phyloP scores from a whole-genome alignment of 108 stramenopile species.

The Fragilaria crotonensis region DNA sequence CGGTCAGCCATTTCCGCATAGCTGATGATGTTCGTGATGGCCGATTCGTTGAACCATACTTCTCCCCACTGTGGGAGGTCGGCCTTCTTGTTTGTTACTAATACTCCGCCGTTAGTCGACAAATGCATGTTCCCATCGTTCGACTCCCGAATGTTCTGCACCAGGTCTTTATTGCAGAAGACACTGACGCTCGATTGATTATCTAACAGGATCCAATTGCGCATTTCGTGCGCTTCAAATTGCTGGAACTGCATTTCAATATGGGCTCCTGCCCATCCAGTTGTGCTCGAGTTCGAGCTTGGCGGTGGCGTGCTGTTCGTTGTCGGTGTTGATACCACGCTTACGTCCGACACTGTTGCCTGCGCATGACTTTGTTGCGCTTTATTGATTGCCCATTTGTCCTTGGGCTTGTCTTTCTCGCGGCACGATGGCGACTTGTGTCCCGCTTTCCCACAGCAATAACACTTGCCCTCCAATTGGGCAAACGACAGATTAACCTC shows the following conservation, averaged over 20 bases:
- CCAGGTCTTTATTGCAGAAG: conserved; percentile 15
- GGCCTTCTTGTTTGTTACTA: conserved; percentile 1
- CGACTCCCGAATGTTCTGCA: conserved; percentile 6
- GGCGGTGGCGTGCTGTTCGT: too few relatives aligned
- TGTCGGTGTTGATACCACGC: too few relatives aligned
- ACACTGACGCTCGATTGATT: conserved; percentile 23
- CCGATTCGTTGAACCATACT: conserved; percentile 2
- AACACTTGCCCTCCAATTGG: conserved; percentile 9
- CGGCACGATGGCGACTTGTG: conserved; percentile 7
- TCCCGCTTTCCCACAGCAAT: conserved; percentile 11
- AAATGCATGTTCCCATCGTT: background rate
- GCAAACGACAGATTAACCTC: background rate
- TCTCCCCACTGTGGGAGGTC: conserved; percentile 6
- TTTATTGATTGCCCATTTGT: conserved; percentile 13
- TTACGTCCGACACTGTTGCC: too few relatives aligned
- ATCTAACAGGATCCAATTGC: conserved; percentile 22
- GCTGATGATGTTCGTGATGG: conserved; percentile 26
- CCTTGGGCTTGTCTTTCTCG: conserved; percentile 5
- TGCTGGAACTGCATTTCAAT: background rate
- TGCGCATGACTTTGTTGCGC: background rate
- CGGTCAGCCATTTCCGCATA: conserved; percentile 6
- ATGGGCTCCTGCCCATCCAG: background rate
- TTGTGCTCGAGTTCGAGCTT: too few relatives aligned
- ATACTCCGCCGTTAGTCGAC: conserved; percentile 15
- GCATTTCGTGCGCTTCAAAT: background rate